These are phyloP conservation scores for Mycosphaerella sp. DNA, from an alignment of 2,329 filamentous ascomycete species.

Conservation along the genomic window DNA sequence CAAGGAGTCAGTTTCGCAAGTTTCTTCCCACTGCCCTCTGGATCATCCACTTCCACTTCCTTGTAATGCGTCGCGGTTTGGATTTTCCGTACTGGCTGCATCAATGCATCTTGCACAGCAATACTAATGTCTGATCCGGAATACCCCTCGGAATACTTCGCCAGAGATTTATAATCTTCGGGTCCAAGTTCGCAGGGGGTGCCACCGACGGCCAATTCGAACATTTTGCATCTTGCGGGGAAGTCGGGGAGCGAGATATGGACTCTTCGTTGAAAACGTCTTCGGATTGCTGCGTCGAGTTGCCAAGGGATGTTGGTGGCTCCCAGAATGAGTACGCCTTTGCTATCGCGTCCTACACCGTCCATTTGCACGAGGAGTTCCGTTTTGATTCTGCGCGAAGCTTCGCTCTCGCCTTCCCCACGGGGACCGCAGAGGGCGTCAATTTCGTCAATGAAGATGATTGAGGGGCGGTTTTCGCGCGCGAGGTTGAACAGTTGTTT, in stretches of 20 bases:
- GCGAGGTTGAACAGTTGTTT: slow-evolving; percentile 98
- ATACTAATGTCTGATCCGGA: slow-evolving; percentile 95
- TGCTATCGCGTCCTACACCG: slow-evolving; percentile 91
- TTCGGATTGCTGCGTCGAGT: slow-evolving; percentile 87
- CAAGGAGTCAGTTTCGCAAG: slow-evolving; percentile 69
- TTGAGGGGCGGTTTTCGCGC: slow-evolving; percentile 93
- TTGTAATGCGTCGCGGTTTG: slow-evolving; percentile 98
- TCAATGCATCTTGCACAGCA: slow-evolving; percentile 89
- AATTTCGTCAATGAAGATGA: slow-evolving; percentile 98
- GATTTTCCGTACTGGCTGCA: slow-evolving; percentile 96
- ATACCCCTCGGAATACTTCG: slow-evolving; percentile 81
- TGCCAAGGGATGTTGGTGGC: slow-evolving; percentile 99
- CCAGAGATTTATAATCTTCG: slow-evolving; percentile 73
- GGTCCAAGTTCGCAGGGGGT: slow-evolving; percentile 72
- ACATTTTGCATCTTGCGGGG: slow-evolving; percentile 86
- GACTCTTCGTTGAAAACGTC: slow-evolving; percentile 91
- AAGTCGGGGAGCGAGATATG: slow-evolving; percentile 90
- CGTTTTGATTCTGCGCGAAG: slow-evolving; percentile 94
- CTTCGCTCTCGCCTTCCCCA: slow-evolving; percentile 93
- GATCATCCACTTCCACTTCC: slow-evolving; percentile 61
- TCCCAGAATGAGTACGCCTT: slow-evolving; percentile 86
- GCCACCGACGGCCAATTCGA: slow-evolving; percentile 86
- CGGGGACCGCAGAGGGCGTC: slow-evolving; percentile 92
- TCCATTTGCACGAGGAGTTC: slow-evolving; percentile 99
- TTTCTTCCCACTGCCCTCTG: slow-evolving; percentile 31